A percentile compares a stretch with the other conserved stretches of the same genome.
Conservation (phyloP, 2,329 filamentous ascomycete species). For the Scytalidium lignicola region DNA sequence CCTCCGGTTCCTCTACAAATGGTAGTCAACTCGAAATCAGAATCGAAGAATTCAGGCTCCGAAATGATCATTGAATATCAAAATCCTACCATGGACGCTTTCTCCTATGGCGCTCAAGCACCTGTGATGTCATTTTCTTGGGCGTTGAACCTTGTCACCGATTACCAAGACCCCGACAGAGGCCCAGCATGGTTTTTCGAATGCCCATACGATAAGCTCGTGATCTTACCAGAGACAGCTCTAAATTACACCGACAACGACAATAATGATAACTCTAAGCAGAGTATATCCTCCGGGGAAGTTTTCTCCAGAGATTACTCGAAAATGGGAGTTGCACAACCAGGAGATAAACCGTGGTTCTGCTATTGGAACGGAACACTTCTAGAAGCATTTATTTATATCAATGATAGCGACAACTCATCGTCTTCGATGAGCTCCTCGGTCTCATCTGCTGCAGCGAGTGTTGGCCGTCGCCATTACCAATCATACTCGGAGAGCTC, state of each 20-base stretch:
- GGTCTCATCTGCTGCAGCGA: neutral
- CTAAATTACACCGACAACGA: slow-evolving; percentile 9
- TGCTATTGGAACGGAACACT: slow-evolving; percentile 66
- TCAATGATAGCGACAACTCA: slow-evolving; percentile 30
- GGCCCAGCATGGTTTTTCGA: slow-evolving; percentile 63
- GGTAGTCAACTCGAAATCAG: slow-evolving; percentile 10
- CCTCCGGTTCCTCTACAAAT: slow-evolving; percentile 18
- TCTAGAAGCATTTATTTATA: slow-evolving; percentile 63
- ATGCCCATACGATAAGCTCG: slow-evolving; percentile 57
- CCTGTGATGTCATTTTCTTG: slow-evolving; percentile 42
- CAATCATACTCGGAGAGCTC: neutral
- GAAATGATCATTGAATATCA: slow-evolving; percentile 30
- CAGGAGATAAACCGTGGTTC: slow-evolving; percentile 62
- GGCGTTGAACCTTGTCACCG: slow-evolving; percentile 48
- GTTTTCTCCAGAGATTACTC: slow-evolving; percentile 8
- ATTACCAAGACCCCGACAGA: slow-evolving; percentile 48
- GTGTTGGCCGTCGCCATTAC: neutral
- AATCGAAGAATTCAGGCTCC: slow-evolving; percentile 20
- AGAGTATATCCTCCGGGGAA: neutral
- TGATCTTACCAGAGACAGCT: slow-evolving; percentile 38
- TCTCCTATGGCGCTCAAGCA: slow-evolving; percentile 58
- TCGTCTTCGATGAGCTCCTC: neutral
- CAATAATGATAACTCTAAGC: slow-evolving; percentile 9
- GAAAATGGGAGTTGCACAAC: slow-evolving; percentile 33
- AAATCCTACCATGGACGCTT: slow-evolving; percentile 32